phyloP scores from a whole-genome alignment of 305 asterid genomes.

The Rubia tinctorum region DNA sequence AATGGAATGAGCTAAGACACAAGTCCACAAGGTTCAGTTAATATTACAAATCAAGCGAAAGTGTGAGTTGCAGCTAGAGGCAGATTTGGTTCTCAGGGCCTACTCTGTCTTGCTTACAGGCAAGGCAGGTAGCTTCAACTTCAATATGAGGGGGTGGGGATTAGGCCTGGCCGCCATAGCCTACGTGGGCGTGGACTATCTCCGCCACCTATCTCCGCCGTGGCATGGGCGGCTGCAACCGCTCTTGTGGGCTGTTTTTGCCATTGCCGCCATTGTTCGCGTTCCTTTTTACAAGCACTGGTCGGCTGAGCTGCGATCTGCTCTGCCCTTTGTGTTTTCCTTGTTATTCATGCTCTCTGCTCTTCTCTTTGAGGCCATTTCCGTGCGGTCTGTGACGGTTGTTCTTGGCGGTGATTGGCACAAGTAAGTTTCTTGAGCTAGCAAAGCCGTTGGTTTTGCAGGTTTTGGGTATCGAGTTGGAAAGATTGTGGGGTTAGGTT shows the following conservation, averaged over 20 bases:
- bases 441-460: background rate
- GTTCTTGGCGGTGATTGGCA: conserved; percentile 96
- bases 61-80: background rate
- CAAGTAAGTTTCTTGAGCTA: conserved; percentile 44
- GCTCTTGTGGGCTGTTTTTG: conserved; percentile 59
- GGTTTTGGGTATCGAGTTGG: background rate
- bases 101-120: background rate
- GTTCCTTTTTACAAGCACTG: conserved; percentile 77
- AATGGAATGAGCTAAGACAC: too few relatives aligned
- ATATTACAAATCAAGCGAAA: background rate
- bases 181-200: too few relatives aligned
- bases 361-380: conserved; percentile 67
- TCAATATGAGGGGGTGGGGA: conserved; percentile 26
- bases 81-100: background rate
- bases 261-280: conserved; percentile 64
- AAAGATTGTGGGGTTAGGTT: background rate
- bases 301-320: conserved; percentile 77
- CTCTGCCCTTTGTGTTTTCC: conserved; percentile 72
- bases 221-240: conserved; percentile 94
- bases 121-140: conserved; percentile 10
- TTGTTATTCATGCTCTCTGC: conserved; percentile 73
- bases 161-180: conserved; percentile 78
- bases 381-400: conserved; percentile 94
- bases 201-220: conserved; percentile 69
- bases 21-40: too few relatives aligned